Base-by-base conservation (phyloP, 2,329 filamentous ascomycete genomes). In the Alternaria gaisen region DNA sequence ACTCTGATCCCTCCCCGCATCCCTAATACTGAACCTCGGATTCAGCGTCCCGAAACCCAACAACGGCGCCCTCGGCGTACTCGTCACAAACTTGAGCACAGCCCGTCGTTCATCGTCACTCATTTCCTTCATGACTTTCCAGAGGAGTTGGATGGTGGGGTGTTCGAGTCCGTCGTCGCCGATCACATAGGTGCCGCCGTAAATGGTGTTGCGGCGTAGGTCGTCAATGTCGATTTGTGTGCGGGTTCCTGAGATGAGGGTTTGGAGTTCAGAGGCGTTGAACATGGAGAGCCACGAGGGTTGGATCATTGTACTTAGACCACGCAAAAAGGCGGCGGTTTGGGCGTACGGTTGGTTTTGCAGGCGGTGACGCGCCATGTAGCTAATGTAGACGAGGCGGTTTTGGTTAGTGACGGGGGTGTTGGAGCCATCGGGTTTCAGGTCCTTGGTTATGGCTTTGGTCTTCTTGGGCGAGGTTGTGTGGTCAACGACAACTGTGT, bases 281-380 rank as follows among this genome's bases (percentile, higher is more conserved):
- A 99, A 99, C 95, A 99, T 98, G 71, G 91, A 93, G 5, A 99
- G 86, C 95, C 95, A 99, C 4, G 88, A 88, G 0, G 94, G 94
- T 60, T 94, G 90, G 66, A 99, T 95, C 74, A 99, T 97, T 66
- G 90, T 85, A 22, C 91, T 88, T 1, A 99, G 87, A 0, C 95
- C 95, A 57, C 88, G 88, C 8, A 99, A 85, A 77, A 99, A 99
- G 1, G 93, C 93, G 22, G 88, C 86, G 0, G 94, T 97, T 74
- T 97, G 93, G n/a, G 84, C 81, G 51, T 86, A 86, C 1, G 92
- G 91, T 74, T 98, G 95, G 1, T 87, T 84, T 56, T 93, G 89
- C 0, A 99, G 87, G 11, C 94, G 90, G 77, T 98, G 94, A 11
- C 91, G 90, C 11, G 93, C 92, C 61, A 98, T 91, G 75, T 93